Evolutionary conservation across 1,284 basidiomycete species (phyloP), one percentile per base, ranked within the genome.

Genomic region (Leccinum huronense): DNA sequence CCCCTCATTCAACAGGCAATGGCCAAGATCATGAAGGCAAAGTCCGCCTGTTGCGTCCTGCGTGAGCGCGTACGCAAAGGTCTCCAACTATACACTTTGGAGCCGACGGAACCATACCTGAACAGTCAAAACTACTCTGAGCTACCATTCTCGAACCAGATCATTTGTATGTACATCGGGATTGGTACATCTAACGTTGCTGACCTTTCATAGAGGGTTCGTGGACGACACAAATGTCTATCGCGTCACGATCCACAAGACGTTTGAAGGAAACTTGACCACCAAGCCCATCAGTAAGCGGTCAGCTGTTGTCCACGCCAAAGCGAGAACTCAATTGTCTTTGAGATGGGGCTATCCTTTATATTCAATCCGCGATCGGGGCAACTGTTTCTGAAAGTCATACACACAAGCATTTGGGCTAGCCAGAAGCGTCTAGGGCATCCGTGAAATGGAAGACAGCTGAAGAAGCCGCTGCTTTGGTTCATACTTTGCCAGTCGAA

Each of bases 381-480:
- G 38, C 97, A 99, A 75, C 81, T 99, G 27, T 99, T 99, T 88
- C 80, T 99, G 76, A 99, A 99, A 83, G 91, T 99, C 77, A 99
- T 99, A 71, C 97, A 99, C 79, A 99, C 97, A 0, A 98, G 95
- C 70, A 97, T 99, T 13, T 99, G 97, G 97, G 97, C 97, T 57
- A 97, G 97, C 73, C 97, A 99, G 79, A 99, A 99, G 80, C 97
- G 97, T 90, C 87, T 99, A 55, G 97, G 97, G 69, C 97, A 99
- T 85, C 99, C 63, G 97, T 97, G 57, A 99, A 99, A 80, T 99
- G 97, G 97, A 98, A 98, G 83, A 98, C 96, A 14, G 97, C 97
- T 14, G 97, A 99, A 87, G 97, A 99, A 89, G 97, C 98, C 13
- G 97, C 97, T 23, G 97, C 97, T 1, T 81, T 99, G 70, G 93